phyloP scores from a whole-genome alignment of 2,329 filamentous ascomycete species.

The Colletotrichum tabaci region DNA sequence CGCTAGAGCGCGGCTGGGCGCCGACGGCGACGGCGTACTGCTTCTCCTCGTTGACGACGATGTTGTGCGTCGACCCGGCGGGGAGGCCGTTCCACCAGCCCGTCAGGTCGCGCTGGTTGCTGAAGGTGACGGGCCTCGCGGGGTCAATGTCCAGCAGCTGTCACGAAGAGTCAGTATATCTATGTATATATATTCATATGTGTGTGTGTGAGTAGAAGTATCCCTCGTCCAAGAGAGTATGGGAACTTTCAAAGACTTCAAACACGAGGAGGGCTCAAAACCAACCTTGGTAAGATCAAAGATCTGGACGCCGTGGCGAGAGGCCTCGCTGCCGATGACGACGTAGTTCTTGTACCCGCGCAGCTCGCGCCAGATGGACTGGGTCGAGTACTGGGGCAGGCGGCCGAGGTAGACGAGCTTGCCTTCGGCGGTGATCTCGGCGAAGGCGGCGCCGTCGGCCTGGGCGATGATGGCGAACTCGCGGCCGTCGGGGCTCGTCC shows the following conservation, averaged over 20 bases:
- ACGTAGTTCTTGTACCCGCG: slow-evolving; percentile 51
- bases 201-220: too few relatives aligned
- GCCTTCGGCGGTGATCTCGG: slow-evolving; percentile 58
- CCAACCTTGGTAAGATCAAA: slow-evolving; percentile 66
- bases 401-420: slow-evolving; percentile 60
- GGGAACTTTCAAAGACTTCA: too few relatives aligned
- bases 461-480: slow-evolving; percentile 44
- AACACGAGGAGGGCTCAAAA: slow-evolving; percentile 41
- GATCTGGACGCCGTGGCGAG: slow-evolving; percentile 71
- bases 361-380: slow-evolving; percentile 53
- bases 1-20: slow-evolving; percentile 52
- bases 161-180: background rate
- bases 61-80: slow-evolving; percentile 60
- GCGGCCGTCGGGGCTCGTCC: slow-evolving; percentile 58
- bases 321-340: slow-evolving; percentile 56
- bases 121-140: slow-evolving; percentile 52
- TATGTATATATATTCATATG: too few relatives aligned
- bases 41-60: slow-evolving; percentile 63
- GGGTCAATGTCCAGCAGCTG: slow-evolving; percentile 62
- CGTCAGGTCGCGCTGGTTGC: slow-evolving; percentile 50
- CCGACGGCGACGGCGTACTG: slow-evolving; percentile 60
- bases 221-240: too few relatives aligned
- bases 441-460: slow-evolving; percentile 60
- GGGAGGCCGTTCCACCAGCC: slow-evolving; percentile 49
- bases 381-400: slow-evolving; percentile 49